Conservation (phyloP, 2,329 filamentous ascomycete genomes). For the Clonostachys rosea region DNA sequence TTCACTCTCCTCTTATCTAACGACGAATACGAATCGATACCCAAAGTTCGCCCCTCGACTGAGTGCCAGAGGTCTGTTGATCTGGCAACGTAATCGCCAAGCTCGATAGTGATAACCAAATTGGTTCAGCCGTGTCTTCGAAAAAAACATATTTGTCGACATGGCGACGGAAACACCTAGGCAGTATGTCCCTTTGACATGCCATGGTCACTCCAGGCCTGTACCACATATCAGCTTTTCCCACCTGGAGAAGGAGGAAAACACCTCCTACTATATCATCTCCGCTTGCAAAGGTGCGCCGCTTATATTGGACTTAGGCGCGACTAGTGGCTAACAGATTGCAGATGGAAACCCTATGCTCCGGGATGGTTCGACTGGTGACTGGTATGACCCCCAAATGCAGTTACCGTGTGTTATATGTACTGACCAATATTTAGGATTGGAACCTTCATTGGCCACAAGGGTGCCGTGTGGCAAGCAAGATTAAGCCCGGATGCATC, state of each 20-base stretch:
- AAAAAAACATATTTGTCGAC: slow-evolving; percentile 6
- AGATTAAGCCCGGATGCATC: slow-evolving; percentile 83
- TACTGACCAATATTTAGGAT: slow-evolving; percentile 67
- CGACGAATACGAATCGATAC: neutral
- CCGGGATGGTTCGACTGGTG: slow-evolving; percentile 89
- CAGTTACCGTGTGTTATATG: neutral
- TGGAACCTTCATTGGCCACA: slow-evolving; percentile 96
- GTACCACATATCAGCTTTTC: slow-evolving; percentile 92
- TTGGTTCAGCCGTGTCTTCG: neutral
- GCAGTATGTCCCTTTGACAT: slow-evolving; percentile 82
- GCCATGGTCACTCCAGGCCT: slow-evolving; percentile 88
- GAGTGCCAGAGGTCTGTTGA: too few species aligned
- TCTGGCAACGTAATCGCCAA: too few species aligned
- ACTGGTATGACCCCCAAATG: slow-evolving; percentile 57
- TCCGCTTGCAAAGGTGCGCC: slow-evolving; percentile 80
- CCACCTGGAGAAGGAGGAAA: slow-evolving; percentile 72
- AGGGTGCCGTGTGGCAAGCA: slow-evolving; percentile 96
- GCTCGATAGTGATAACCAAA: too few species aligned
- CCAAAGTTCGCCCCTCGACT: neutral
- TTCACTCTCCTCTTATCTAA: too few species aligned
- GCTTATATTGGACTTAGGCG: slow-evolving; percentile 4
- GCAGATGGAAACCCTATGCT: slow-evolving; percentile 97
- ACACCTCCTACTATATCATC: slow-evolving; percentile 72
- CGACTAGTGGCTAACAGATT: slow-evolving; percentile 12
- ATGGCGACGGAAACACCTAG: slow-evolving; percentile 33